These are phyloP conservation scores for Salicornia ramosissima DNA, from an alignment of 148 eudicot species.

Conservation along the genomic window DNA sequence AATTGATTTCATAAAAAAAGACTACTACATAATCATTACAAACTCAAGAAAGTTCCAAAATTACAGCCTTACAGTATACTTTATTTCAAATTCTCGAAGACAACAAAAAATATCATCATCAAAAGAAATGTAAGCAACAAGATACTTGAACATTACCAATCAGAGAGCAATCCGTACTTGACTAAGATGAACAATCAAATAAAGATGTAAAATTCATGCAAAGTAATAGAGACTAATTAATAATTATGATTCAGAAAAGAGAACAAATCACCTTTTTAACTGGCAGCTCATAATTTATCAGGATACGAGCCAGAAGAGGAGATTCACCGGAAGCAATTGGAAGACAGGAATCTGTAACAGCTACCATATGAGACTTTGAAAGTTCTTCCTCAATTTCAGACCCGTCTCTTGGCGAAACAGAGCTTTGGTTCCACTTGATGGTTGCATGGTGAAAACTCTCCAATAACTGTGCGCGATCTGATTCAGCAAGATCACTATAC, in stretches of 20 bases:
- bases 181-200: neutral
- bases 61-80: neutral
- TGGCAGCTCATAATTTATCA: conserved; percentile 87
- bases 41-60: neutral
- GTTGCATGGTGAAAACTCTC: conserved; percentile 63
- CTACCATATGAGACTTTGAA: conserved; percentile 62
- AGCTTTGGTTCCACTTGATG: conserved; percentile 53
- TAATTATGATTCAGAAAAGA: neutral
- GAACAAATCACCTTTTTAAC: conserved; percentile 51
- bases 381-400: conserved; percentile 43
- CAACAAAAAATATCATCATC: neutral
- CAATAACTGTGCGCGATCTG: conserved; percentile 54
- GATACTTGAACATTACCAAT: neutral
- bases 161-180: neutral
- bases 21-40: neutral
- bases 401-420: conserved; percentile 30
- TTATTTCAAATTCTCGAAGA: neutral
- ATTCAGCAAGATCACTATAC: conserved; percentile 91
- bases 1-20: neutral
- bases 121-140: neutral
- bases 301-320: conserved; percentile 57
- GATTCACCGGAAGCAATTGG: conserved; percentile 71
- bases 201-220: neutral
- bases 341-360: conserved; percentile 86
- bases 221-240: neutral